Percentiles rank a stretch among this genome's conserved stretches.
These are phyloP conservation scores for Betula pendula DNA, from an alignment of 306 rosid genomes.

Conservation along the genomic window DNA sequence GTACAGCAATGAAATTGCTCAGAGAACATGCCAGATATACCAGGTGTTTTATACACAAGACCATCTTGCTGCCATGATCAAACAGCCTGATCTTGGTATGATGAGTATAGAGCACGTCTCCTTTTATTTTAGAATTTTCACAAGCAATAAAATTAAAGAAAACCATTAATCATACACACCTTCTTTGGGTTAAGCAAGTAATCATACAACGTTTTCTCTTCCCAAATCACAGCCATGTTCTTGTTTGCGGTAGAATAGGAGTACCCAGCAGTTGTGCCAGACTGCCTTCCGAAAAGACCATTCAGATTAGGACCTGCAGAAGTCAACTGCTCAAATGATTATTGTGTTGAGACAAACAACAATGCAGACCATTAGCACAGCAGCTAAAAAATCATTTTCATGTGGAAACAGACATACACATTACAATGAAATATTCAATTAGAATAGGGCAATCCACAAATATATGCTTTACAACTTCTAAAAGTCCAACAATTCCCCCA, in stretches of 20 bases:
- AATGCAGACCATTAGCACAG: not conserved
- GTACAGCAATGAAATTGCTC: not conserved
- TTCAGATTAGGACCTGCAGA: slow-evolving; percentile 81
- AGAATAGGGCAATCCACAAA: not conserved
- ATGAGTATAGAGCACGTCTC: not conserved
- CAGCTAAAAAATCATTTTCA: not conserved
- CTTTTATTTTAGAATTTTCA: not conserved
- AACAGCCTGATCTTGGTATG: not conserved
- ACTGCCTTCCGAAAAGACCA: slow-evolving; percentile 90
- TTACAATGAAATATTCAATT: not conserved
- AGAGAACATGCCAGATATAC: not conserved
- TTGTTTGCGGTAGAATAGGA: slow-evolving; percentile 93
- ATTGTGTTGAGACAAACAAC: not conserved
- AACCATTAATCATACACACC: slow-evolving; percentile 37
- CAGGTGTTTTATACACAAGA: not conserved
- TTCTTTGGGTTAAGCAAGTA: slow-evolving; percentile 92
- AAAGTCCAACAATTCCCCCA: not conserved
- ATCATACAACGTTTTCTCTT: slow-evolving; percentile 78
- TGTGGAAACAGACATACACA: not conserved
- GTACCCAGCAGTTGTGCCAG: slow-evolving; percentile 85
- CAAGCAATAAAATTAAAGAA: not conserved
- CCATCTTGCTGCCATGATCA: not conserved
- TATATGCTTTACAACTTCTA: not conserved
- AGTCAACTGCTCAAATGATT: not conserved
- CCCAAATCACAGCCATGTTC: slow-evolving; percentile 88